These are phyloP conservation scores for Cutaneotrichosporon sp. DNA, from an alignment of 1,284 basidiomycete species.

Conservation along the genomic window DNA sequence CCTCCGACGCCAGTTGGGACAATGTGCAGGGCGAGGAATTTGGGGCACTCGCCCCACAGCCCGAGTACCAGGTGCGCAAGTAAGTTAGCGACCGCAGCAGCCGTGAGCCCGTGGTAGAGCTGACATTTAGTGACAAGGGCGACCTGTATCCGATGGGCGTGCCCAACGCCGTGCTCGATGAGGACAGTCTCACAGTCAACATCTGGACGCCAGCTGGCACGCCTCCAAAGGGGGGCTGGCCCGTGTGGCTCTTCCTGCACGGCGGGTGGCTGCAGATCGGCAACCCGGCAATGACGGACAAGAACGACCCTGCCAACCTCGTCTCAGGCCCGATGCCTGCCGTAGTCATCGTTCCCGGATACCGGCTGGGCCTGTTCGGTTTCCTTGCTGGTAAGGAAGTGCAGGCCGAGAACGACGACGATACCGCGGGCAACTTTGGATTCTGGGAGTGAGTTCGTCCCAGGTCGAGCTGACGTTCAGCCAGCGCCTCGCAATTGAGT, in stretches of 20 bases:
- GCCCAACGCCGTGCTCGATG: slow-evolving; percentile 11
- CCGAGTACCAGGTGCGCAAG: slow-evolving; percentile 28
- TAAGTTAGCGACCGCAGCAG: slow-evolving; percentile 11
- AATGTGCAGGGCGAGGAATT: slow-evolving; percentile 23
- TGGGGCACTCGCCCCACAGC: slow-evolving; percentile 29
- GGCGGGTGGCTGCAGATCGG: slow-evolving; percentile 37
- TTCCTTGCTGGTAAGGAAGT: slow-evolving; percentile 30
- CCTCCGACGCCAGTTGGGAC: slow-evolving; percentile 23
- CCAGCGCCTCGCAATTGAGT: slow-evolving; percentile 35
- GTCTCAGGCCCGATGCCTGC: slow-evolving; percentile 18
- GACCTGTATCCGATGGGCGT: slow-evolving; percentile 13
- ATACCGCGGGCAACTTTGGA: slow-evolving; percentile 33
- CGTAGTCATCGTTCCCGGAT: slow-evolving; percentile 28
- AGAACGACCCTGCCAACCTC: slow-evolving; percentile 23
- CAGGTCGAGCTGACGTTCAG: slow-evolving; percentile 6
- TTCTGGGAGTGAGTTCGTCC: slow-evolving; percentile 27
- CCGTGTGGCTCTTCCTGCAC: slow-evolving; percentile 30
- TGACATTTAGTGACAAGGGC: slow-evolving; percentile 21
- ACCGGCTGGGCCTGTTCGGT: slow-evolving; percentile 30
- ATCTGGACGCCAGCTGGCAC: slow-evolving; percentile 30
- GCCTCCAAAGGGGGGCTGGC: slow-evolving; percentile 29
- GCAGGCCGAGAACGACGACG: slow-evolving; percentile 25
- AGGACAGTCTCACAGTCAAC: slow-evolving; percentile 31
- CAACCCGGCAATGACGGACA: slow-evolving; percentile 30
- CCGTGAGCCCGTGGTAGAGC: background rate